Base-by-base conservation (phyloP, 495 filamentous ascomycete genomes). In the Trypethelium eluteriae region DNA sequence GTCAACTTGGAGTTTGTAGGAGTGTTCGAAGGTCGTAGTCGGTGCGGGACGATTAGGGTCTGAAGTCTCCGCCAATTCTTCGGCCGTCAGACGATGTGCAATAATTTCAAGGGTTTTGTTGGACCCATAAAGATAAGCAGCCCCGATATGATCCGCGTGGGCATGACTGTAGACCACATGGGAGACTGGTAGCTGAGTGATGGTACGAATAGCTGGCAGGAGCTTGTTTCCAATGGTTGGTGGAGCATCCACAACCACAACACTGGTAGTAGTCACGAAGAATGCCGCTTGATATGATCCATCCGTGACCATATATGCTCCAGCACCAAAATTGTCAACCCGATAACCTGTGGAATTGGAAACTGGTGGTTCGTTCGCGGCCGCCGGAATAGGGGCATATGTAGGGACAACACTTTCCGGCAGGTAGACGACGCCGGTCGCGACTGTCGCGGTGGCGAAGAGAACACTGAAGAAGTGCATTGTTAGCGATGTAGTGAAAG, bases 201-300 rank as follows among this genome's bases (percentile, higher is more conserved):
- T 69, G 62, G 73, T 78, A 14, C 74, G 69, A 59, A 80, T 79
- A 10, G 75, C 77, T 18, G 64, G 70, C 35, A 75, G 62, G 44
- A 80, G 49, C 9, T 75, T 76, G 49, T 68, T 67, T 39, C 78
- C 78, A 46, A 75, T 74, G 11, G 76, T 76, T 32, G 77, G 78
- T 11, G 79, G 77, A n/a, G 66, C 64, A 64, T 81, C 79, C 50
- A 81, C 72, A 7, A 77, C 74, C 18, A 81, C 71, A 6, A 81
- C 79, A 16, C 78, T 71, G 41, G 72, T 39, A 18, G 67, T 68
- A 2, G 76, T 70, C 38, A 79, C 75, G 18, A 79, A 64, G 64
- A 80, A 78, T 16, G 77, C 32, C 7, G 70, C 68, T 65, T 78
- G 72, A 64, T 79, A 79, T 12, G 38, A 41, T 25, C 72, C 73